Conservation (phyloP, 257 asterid species). For the Nicotiana undulata region DNA sequence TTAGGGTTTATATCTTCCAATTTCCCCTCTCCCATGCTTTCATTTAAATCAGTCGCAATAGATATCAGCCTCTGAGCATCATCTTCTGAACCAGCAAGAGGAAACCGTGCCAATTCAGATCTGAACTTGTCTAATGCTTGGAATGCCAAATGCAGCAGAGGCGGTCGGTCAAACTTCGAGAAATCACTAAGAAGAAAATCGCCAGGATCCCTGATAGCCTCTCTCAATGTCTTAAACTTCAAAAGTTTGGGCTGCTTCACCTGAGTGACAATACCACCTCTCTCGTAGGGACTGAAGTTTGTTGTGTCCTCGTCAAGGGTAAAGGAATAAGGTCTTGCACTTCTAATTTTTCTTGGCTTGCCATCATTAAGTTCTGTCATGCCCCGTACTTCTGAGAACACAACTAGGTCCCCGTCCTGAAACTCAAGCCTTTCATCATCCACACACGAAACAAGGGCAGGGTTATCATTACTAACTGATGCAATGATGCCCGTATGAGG, state of each 20-base stretch:
- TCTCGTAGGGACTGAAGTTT: conserved; percentile 55
- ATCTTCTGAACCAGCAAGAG: conserved; percentile 85
- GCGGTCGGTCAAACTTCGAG: conserved; percentile 87
- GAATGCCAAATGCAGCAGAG: conserved; percentile 87
- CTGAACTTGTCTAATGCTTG: conserved; percentile 71
- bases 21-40: conserved; percentile 53
- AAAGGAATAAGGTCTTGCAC: conserved; percentile 76
- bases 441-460: conserved; percentile 82
- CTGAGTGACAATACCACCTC: conserved; percentile 89
- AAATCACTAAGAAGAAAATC: conserved; percentile 89
- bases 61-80: conserved; percentile 75
- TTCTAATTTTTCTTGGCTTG: conserved; percentile 71
- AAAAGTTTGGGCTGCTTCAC: conserved; percentile 82
- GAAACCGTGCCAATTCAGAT: conserved; percentile 55
- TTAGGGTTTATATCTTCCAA: conserved; percentile 64
- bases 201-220: conserved; percentile 76
- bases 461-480: conserved; percentile 74
- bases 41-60: conserved; percentile 51
- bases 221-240: conserved; percentile 73
- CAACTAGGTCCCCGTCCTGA: conserved; percentile 85
- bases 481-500: conserved; percentile 94
- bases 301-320: conserved; percentile 84
- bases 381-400: conserved; percentile 79
- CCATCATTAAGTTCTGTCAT: conserved; percentile 94
- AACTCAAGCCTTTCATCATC: conserved; percentile 97